Evolutionary conservation across 2,329 filamentous ascomycete genomes (phyloP), one percentile per base, ranked within the genome.

Genomic region (Madurella fahalii): DNA sequence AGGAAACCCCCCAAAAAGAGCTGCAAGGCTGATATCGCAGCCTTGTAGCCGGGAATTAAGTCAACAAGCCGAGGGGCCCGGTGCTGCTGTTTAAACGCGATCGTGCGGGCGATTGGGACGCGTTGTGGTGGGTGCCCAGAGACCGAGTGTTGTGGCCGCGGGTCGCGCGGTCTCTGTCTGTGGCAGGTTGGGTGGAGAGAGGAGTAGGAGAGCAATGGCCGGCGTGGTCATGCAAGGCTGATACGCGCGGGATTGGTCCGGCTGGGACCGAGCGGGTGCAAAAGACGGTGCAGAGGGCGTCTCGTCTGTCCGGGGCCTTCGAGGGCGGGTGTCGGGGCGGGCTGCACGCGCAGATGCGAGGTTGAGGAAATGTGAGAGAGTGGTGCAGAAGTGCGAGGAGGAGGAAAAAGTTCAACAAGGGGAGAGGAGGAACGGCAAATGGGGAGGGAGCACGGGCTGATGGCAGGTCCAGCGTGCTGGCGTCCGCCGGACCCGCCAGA

Each of bases 361-460:
- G 58, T 54, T 44, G 54, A 48, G 47, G 40, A 30, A 31, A 40
- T 34, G 47, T 47, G 47, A 17, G 47, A 47, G 43, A 52, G 48
- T 43, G 52, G 47, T 47, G 48, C 40, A 45, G 57, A 53, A 57
- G 58, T 64, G 55, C 59, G 56, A 63, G 58, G 63, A 60, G 63
- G 60, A 62, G 61, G 61, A 65, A 64, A 63, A 68, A 67, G 64
- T 66, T 64, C 67, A 67, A 63, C 59, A 60, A 61, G 58, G 60
- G 56, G 60, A 59, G 58, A 49, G 58, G 56, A 51, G 63, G 62
- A 51, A 64, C 59, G 64, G 62, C 64, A 63, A 65, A 66, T 64
- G 63, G 65, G 56, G 56, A 57, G 48, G 55, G 53, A 54, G 59
- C 56, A 57, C 54, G 52, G 53, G 56, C 52, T 53, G 52, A 49